Base-by-base conservation (phyloP, 2,329 filamentous ascomycete species). In the Fusarium nanum region DNA sequence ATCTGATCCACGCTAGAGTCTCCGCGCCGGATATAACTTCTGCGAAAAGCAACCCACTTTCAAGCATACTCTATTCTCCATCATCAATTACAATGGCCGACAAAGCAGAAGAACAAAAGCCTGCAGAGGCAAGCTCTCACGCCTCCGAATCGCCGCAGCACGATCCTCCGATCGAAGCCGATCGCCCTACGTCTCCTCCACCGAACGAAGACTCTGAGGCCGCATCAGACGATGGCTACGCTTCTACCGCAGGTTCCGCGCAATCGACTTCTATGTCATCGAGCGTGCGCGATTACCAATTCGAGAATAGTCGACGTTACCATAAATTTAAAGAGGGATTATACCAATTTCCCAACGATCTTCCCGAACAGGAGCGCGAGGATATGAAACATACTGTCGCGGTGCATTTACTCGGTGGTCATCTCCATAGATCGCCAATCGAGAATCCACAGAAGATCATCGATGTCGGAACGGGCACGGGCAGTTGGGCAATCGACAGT, bases 401-500 rank as follows among this genome's bases (percentile, higher is more conserved):
- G 5, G 68, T 83, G 25, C 69, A 75, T 41, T 57, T 82, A 7
- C 75, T 78, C 14, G 76, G 79, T 3, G 81, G 79, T 1, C 74
- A 76, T 50, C 76, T 86, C 16, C 81, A 82, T 57, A 78, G 80
- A 55, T 79, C 83, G 28, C 83, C 83, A 2, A 70, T 86, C 5
- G 74, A 80, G 14, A 73, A 78, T 12, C 70, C 64, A 16, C 71
- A 83, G 48, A 73, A 72, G 55, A 72, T 84, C 6, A 74, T 84
- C 22, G 83, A 85, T 64, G 64, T 85, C 28, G 83, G 83, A 78
- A 77, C 64, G 65, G 79, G 53, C 3, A 64, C 60, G 14, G 70
- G 64, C 64, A 77, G 71, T 3, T 87, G 85, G 84, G 84, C 85
- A 1, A 83, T 87, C 50, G 80, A 82, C 45, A 77, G 78, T 80